These are phyloP conservation scores for Biscutella auriculata DNA, from an alignment of 441 rosid genomes.

Conservation along the genomic window DNA sequence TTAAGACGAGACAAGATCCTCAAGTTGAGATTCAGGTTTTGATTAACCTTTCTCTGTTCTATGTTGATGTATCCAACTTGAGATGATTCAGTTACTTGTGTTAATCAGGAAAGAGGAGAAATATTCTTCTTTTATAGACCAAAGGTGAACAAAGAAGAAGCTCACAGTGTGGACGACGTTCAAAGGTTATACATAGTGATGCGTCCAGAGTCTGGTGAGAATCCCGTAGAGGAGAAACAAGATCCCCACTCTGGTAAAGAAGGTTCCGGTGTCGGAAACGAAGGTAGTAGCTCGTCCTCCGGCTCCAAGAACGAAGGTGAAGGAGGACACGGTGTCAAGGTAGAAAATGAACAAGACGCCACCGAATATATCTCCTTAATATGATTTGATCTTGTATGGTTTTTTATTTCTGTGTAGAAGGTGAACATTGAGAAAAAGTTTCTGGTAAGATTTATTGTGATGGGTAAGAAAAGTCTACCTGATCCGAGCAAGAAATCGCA, in stretches of 20 bases:
- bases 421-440: constrained; percentile 39
- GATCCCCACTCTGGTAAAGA: constrained; percentile 49
- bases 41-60: background rate
- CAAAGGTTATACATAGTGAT: constrained; percentile 54
- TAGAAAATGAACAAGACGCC: background rate
- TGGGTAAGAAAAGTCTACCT: constrained; percentile 61
- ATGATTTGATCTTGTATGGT: too few relatives aligned
- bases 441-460: constrained; percentile 42
- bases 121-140: constrained; percentile 76
- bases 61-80: background rate
- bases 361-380: too few relatives aligned
- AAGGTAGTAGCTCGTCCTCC: background rate
- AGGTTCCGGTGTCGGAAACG: constrained; percentile 9
- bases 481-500: constrained; percentile 43
- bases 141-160: constrained; percentile 53
- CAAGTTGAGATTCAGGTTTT: constrained; percentile 25
- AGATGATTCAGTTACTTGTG: background rate
- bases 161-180: constrained; percentile 41
- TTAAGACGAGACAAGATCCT: constrained; percentile 21
- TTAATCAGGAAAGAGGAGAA: constrained; percentile 52
- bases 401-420: constrained; percentile 19
- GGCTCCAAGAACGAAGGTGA: constrained; percentile 3
- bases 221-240: constrained; percentile 41
- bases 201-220: constrained; percentile 50
- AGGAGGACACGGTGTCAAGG: constrained; percentile 57